Conservation (phyloP, 352 stramenopile genomes). For the Globisporangium splendens region DNA sequence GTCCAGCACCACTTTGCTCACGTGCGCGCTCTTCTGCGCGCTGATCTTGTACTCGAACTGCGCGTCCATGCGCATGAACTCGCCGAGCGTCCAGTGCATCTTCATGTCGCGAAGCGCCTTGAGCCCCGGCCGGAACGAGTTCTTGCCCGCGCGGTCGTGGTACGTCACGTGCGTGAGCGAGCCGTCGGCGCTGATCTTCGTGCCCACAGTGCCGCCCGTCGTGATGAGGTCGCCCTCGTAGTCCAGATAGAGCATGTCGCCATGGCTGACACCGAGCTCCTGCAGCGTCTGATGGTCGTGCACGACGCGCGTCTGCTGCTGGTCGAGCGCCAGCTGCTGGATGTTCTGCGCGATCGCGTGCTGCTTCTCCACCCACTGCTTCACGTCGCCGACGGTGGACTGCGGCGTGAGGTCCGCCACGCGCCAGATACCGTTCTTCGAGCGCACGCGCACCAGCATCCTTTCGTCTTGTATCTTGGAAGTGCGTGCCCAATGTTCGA, state of each 20-base stretch:
- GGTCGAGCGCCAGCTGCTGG: conserved; percentile 61
- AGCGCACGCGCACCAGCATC: conserved; percentile 84
- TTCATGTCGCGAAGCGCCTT: conserved; percentile 97
- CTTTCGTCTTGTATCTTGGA: background rate
- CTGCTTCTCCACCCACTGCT: conserved; percentile 71
- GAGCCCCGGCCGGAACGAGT: conserved; percentile 93
- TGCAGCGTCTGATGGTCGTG: conserved; percentile 53
- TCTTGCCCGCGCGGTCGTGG: conserved; percentile 71
- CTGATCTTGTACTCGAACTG: conserved; percentile 98
- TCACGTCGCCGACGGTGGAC: conserved; percentile 70
- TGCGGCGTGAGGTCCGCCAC: conserved; percentile 54
- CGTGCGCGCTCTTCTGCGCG: conserved; percentile 87
- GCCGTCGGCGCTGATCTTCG: conserved; percentile 80
- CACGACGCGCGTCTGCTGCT: conserved; percentile 29
- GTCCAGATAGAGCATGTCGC: conserved; percentile 78
- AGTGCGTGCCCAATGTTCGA: background rate
- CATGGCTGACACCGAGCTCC: conserved; percentile 59
- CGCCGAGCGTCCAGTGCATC: conserved; percentile 97
- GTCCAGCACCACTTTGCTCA: conserved; percentile 86
- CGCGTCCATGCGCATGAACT: conserved; percentile 97
- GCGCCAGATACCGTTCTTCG: conserved; percentile 87
- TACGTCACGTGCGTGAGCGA: conserved; percentile 77
- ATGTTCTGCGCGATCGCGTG: conserved; percentile 50
- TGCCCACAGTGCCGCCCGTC: conserved; percentile 42
- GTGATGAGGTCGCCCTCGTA: conserved; percentile 68